Evolutionary conservation across 805 yeast genomes (phyloP).

Genomic region (Candida insectorum): DNA sequence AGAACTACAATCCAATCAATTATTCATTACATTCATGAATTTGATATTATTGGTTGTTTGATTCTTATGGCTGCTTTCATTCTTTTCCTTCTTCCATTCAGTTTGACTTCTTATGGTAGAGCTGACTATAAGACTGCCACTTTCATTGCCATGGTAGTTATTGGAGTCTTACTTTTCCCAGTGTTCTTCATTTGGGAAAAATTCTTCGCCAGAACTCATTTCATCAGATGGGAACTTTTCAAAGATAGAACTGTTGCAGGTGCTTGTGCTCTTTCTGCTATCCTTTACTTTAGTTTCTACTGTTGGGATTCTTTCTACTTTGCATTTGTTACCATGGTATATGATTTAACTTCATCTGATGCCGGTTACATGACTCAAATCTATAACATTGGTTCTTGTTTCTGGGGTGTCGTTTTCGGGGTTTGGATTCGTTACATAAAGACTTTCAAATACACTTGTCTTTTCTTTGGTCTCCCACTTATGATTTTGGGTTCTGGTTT

Average conservation of each 20-base stretch:
- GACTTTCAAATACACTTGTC: slow-evolving; percentile 5
- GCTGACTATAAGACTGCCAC: slow-evolving; percentile 35
- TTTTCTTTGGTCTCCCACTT: slow-evolving; percentile 5
- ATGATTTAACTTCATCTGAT: not conserved
- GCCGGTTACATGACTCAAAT: slow-evolving; percentile 7
- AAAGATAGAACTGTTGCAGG: slow-evolving; percentile 18
- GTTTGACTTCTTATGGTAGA: slow-evolving; percentile 27
- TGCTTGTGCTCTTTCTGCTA: slow-evolving; percentile 1
- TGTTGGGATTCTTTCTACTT: slow-evolving; percentile 3
- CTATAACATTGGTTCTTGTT: slow-evolving; percentile 7
- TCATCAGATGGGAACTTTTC: slow-evolving; percentile 21
- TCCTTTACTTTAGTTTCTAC: slow-evolving; percentile 6
- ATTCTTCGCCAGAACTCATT: slow-evolving; percentile 16
- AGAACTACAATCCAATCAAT: slow-evolving; percentile 11
- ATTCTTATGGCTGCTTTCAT: slow-evolving; percentile 38
- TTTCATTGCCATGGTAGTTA: slow-evolving; percentile 42
- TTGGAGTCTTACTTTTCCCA: slow-evolving; percentile 27
- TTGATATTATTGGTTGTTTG: slow-evolving; percentile 37
- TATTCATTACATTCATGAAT: slow-evolving; percentile 31
- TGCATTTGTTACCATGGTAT: slow-evolving; percentile 2
- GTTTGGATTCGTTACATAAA: slow-evolving; percentile 4
- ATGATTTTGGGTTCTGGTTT: slow-evolving; percentile 7
- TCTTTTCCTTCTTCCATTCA: slow-evolving; percentile 36
- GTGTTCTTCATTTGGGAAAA: slow-evolving; percentile 12
- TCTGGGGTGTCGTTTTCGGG: slow-evolving; percentile 8